Evolutionary conservation across 2,329 filamentous ascomycete species (phyloP), one percentile per base, ranked within the genome.

Genomic region (Pseudodiploospora longispora): DNA sequence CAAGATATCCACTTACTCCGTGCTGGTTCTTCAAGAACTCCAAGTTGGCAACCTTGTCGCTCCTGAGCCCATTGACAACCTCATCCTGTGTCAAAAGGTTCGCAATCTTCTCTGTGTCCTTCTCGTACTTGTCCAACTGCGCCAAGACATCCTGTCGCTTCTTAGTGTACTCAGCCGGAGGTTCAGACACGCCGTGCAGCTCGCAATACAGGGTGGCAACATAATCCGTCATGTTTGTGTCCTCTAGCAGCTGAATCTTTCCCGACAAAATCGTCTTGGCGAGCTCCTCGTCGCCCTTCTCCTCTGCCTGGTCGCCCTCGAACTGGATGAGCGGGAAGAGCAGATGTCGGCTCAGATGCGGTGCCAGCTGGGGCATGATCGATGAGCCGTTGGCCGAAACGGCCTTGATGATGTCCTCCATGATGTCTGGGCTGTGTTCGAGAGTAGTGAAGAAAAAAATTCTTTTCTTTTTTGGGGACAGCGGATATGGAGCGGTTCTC

Each of bases 221-320:
- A 65, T 95, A 98, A 69, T 98, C 93, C 59, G 85, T 93, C 93
- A 98, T 98, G 76, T 97, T 96, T 60, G 93, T 97, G 66, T 89
- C 83, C 73, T 95, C 91, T 56, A 98, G 81, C 47, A 98, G 82
- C 70, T 91, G 84, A 67, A 91, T 95, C 69, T 95, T 95, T 58
- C 89, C 82, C 63, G 85, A 80, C 51, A 84, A 83, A 58, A 95
- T 83, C 65, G 90, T 83, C 58, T 74, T 74, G 44, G 78, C 69
- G 67, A 76, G 69, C 34, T 63, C 68, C 50, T 72, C 70, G 48
- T 78, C 72, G 59, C 76, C 78, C 55, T 81, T 78, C 60, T 89
- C 85, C 64, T 89, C 83, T 54, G 95, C 84, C 65, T 87, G 82
- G 62, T 84, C 82, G 60, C 83, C 83, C 59, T 85, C 78, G 69